Percentiles rank a stretch among this genome's conserved stretches.
phyloP scores from a whole-genome alignment of 2,329 filamentous ascomycete species.

The Capronia coronata region DNA sequence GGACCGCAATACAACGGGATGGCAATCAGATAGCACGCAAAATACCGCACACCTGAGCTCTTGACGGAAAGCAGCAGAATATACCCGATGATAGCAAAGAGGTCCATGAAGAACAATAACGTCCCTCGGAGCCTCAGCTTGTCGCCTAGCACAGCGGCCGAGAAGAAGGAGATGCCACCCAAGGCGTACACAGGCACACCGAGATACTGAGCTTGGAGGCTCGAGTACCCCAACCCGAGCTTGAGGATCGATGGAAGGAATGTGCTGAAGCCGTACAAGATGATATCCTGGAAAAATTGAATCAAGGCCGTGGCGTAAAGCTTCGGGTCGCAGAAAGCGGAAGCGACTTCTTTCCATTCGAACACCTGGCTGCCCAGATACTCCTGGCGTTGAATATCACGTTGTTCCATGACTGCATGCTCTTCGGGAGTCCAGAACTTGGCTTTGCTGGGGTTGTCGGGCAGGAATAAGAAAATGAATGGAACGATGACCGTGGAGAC shows the following conservation, averaged over 20 bases:
- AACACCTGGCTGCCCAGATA: constrained; percentile 31
- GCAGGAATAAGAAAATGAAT: constrained; percentile 29
- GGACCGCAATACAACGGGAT: constrained; percentile 4
- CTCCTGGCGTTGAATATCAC: no score
- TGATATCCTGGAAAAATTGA: constrained; percentile 35
- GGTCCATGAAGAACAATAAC: constrained; percentile 34
- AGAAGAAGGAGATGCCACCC: constrained; percentile 30
- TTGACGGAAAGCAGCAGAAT: constrained; percentile 30
- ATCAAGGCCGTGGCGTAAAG: constrained; percentile 30
- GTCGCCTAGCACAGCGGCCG: constrained; percentile 31
- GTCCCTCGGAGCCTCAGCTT: constrained; percentile 32
- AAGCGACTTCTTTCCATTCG: constrained; percentile 28
- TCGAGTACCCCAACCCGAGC: constrained; percentile 45
- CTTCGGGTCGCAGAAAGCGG: constrained; percentile 32
- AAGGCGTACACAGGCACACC: constrained; percentile 34
- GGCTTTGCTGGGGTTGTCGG: constrained; percentile 32
- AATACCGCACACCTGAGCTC: constrained; percentile 29
- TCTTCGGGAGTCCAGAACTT: constrained; percentile 31
- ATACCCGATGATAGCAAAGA: constrained; percentile 33
- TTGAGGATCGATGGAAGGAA: constrained; percentile 53
- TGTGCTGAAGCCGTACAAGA: constrained; percentile 43
- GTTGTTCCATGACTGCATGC: constrained; percentile 32
- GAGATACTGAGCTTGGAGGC: constrained; percentile 37
- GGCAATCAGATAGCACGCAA: constrained; percentile 30
- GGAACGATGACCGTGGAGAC: constrained; percentile 30